Percentiles rank a stretch among this genome's conserved stretches.
phyloP scores from a whole-genome alignment of 768 basidiomycete genomes.

The Podaxis carcinomalis region DNA sequence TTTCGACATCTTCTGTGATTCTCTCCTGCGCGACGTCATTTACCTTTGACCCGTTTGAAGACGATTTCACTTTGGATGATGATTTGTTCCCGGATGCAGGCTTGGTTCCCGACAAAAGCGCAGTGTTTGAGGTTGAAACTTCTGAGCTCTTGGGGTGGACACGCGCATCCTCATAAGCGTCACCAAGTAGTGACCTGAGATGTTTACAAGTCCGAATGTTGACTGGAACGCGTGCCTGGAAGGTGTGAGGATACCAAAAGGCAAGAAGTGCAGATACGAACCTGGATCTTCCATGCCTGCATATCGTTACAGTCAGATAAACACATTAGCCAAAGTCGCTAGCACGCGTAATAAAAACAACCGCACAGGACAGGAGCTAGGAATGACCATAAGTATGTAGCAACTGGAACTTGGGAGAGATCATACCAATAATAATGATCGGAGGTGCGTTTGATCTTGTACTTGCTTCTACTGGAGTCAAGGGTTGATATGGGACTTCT shows the following conservation, averaged over 20 bases:
- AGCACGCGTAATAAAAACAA: neutral
- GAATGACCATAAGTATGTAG: neutral
- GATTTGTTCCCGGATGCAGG: constrained; percentile 14
- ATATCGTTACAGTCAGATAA: neutral
- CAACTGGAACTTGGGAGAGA: neutral
- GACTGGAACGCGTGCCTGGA: constrained; percentile 20
- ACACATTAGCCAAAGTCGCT: neutral
- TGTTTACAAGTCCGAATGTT: constrained; percentile 43
- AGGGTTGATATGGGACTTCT: neutral
- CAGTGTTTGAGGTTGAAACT: neutral
- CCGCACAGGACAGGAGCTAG: constrained; percentile 31
- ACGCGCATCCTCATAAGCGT: constrained; percentile 30
- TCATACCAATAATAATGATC: constrained; percentile 39
- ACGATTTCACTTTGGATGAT: constrained; percentile 12
- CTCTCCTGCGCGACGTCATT: neutral
- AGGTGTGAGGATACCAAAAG: neutral
- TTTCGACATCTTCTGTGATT: neutral
- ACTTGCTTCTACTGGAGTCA: constrained; percentile 25
- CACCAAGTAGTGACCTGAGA: constrained; percentile 34
- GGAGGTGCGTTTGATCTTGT: constrained; percentile 32
- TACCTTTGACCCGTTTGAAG: neutral
- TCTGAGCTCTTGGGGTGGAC: neutral
- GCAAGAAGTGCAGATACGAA: neutral
- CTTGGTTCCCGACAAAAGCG: constrained; percentile 9
- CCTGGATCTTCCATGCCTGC: constrained; percentile 27